Conservation (phyloP, 805 yeast species). For the Barnettozyma botsteinii region DNA sequence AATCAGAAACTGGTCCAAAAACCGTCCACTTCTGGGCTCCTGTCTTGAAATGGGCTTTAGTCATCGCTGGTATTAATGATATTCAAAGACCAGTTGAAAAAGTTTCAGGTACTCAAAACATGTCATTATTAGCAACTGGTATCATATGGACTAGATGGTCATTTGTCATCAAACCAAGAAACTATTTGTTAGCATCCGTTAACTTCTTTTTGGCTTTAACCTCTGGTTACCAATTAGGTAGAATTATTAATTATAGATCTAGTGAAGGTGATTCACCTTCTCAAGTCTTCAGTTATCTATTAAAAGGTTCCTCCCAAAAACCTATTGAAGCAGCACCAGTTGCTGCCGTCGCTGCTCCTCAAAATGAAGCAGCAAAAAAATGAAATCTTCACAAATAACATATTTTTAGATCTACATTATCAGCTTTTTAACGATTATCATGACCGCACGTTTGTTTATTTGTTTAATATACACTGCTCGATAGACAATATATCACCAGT, state of each 20-base stretch:
- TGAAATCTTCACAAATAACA: neutral
- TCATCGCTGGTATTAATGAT: constrained; percentile 87
- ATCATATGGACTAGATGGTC: constrained; percentile 99
- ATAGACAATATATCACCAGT: neutral
- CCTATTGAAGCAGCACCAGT: constrained; percentile 1
- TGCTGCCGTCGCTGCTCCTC: neutral
- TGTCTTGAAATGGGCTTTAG: constrained; percentile 63
- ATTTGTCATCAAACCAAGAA: constrained; percentile 84
- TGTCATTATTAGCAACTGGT: constrained; percentile 80
- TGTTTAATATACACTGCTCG: neutral
- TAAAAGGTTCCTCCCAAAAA: constrained; percentile 7
- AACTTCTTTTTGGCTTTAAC: constrained; percentile 90
- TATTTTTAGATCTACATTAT: neutral
- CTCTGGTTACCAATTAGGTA: constrained; percentile 74
- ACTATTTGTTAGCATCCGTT: constrained; percentile 82
- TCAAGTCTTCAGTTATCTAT: constrained; percentile 47
- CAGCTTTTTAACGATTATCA: constrained; percentile 6
- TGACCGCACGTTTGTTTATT: constrained; percentile 4
- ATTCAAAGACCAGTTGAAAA: constrained; percentile 86
- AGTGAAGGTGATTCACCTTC: constrained; percentile 54
- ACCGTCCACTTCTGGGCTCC: constrained; percentile 92
- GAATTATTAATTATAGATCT: constrained; percentile 65
- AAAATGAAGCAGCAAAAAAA: neutral
- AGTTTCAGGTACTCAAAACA: constrained; percentile 77
- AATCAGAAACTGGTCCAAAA: constrained; percentile 90